Conservation (phyloP, 2,329 filamentous ascomycete genomes). For the Colletotrichum liriopes region DNA sequence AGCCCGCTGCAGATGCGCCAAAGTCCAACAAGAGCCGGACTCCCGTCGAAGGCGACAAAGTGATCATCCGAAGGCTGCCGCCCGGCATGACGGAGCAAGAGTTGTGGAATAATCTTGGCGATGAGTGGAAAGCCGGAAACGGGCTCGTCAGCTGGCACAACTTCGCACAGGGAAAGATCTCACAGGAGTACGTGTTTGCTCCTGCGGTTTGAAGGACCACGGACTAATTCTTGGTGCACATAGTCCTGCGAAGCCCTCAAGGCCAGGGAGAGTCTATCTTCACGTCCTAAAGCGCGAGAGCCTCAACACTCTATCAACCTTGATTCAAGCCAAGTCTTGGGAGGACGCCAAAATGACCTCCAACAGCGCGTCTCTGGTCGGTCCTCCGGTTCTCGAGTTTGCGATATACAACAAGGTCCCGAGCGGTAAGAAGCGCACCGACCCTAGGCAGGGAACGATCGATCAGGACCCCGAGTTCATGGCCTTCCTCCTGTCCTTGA, state of each 20-base stretch:
- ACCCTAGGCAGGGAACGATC: constrained; percentile 92
- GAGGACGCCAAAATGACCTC: constrained; percentile 86
- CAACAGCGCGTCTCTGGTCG: constrained; percentile 80
- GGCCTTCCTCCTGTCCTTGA: constrained; percentile 89
- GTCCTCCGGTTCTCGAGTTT: constrained; percentile 85
- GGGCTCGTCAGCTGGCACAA: constrained; percentile 89
- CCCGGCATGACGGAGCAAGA: constrained; percentile 88
- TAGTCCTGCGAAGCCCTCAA: constrained; percentile 88
- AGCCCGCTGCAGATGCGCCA: constrained; percentile 58
- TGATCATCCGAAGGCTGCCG: constrained; percentile 87
- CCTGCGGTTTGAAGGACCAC: constrained; percentile 11
- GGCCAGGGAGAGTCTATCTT: constrained; percentile 85
- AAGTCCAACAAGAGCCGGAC: constrained; percentile 64
- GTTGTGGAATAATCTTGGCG: constrained; percentile 79
- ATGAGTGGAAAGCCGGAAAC: constrained; percentile 85
- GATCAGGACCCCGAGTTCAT: constrained; percentile 98
- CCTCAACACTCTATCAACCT: constrained; percentile 77
- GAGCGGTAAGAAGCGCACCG: constrained; percentile 79
- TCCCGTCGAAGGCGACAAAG: constrained; percentile 80
- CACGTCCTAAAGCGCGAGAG: constrained; percentile 82
- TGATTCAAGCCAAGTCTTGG: constrained; percentile 79
- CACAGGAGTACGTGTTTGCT: constrained; percentile 79
- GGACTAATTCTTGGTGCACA: constrained; percentile 24
- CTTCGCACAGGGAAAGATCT: constrained; percentile 79
- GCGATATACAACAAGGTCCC: constrained; percentile 89